Evolutionary conservation across 257 asterid genomes (phyloP).

Genomic region (Rhazya stricta): DNA sequence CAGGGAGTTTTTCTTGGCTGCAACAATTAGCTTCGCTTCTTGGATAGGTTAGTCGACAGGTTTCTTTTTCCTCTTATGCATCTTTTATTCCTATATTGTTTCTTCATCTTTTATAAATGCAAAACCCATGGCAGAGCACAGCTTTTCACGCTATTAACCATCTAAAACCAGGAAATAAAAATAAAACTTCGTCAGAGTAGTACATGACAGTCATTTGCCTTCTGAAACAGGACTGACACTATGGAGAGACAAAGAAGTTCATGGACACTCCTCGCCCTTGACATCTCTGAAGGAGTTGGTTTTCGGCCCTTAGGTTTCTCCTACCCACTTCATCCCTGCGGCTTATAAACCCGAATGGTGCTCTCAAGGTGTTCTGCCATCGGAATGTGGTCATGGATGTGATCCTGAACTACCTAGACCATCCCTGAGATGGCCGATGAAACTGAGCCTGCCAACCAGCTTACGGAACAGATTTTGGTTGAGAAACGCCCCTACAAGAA

Average conservation of each 20-base stretch:
- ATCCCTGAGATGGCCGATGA: not conserved
- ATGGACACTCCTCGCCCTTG: conserved; percentile 57
- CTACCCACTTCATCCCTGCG: not conserved
- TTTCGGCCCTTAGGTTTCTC: conserved; percentile 38
- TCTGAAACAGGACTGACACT: conserved; percentile 49
- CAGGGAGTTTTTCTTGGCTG: conserved; percentile 65
- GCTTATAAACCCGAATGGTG: not conserved
- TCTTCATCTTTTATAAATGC: not conserved
- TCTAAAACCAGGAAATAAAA: not conserved
- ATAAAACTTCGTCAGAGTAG: not conserved
- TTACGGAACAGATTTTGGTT: not conserved
- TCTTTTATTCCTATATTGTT: not conserved
- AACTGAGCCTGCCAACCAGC: not conserved
- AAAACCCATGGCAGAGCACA: too few relatives aligned
- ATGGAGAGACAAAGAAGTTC: conserved; percentile 72
- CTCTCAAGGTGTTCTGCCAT: too few relatives aligned
- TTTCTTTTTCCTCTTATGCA: conserved; percentile 1
- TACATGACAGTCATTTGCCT: not conserved
- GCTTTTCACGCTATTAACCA: too few relatives aligned
- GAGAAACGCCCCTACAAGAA: not conserved
- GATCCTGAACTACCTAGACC: too few relatives aligned
- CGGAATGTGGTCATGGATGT: too few relatives aligned
- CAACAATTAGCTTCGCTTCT: conserved; percentile 54
- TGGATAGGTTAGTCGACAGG: conserved; percentile 68
- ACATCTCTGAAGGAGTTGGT: conserved; percentile 72